Evolutionary conservation across 306 rosid genomes (phyloP).

Genomic region (Ceratonia siliqua): DNA sequence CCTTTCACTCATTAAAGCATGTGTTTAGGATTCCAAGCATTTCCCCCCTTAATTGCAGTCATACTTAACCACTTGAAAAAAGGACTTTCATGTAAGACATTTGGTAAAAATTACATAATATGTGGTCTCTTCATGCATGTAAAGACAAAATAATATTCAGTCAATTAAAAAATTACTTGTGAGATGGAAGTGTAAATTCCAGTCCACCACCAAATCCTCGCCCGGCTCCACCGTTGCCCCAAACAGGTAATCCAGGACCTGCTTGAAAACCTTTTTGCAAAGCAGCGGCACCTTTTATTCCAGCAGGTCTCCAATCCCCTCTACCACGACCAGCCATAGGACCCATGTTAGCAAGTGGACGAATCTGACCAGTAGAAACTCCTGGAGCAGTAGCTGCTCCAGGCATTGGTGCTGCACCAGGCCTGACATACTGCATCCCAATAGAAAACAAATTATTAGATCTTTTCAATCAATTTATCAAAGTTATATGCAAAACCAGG

Average conservation of each 20-base stretch:
- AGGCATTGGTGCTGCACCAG: slow-evolving; percentile 83
- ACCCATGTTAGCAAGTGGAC: slow-evolving; percentile 72
- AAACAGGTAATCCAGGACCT: slow-evolving; percentile 71
- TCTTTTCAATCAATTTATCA: slow-evolving; percentile 5
- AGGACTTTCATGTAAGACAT: slow-evolving; percentile 1
- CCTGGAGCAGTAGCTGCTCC: slow-evolving; percentile 69
- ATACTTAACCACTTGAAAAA: slow-evolving; percentile 17
- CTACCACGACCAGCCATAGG: slow-evolving; percentile 82
- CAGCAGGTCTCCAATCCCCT: slow-evolving; percentile 98
- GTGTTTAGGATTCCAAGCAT: not conserved
- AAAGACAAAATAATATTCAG: slow-evolving; percentile 11
- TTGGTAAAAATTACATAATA: slow-evolving; percentile 28
- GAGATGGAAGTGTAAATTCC: slow-evolving; percentile 97
- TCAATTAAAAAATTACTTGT: slow-evolving; percentile 64
- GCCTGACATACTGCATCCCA: slow-evolving; percentile 85
- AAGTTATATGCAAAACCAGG: slow-evolving; percentile 20
- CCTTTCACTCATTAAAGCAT: not conserved
- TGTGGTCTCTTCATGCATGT: slow-evolving; percentile 7
- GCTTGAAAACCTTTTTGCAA: slow-evolving; percentile 83
- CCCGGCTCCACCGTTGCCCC: slow-evolving; percentile 81
- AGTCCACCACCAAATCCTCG: slow-evolving; percentile 90
- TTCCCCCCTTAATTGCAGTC: slow-evolving; percentile 5
- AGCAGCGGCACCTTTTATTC: slow-evolving; percentile 57
- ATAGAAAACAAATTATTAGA: slow-evolving; percentile 25
- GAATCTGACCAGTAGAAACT: slow-evolving; percentile 83